Base-by-base conservation (phyloP, 192 early-diverging fungal genomes). In the Paraglomus brasilianum region DNA sequence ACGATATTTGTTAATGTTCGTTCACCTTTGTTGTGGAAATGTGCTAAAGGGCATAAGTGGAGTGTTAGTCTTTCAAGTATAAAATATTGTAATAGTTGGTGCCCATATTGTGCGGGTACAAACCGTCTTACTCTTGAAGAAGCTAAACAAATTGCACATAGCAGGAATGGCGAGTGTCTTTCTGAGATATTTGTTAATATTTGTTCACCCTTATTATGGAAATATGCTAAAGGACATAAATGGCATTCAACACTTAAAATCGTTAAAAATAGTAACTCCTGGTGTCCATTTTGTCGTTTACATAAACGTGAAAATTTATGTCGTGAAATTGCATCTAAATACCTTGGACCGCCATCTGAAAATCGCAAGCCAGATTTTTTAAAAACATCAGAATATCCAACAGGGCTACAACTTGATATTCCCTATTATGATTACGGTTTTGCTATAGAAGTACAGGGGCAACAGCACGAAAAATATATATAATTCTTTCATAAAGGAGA, bases 111-210 rank as follows among this genome's bases (percentile, higher is more conserved):
- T 57, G 21, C 55, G n/a, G n/a, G n/a, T n/a, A 17, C 21, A 57
- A 57, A 36, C n/a, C 55, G n/a, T 57, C n/a, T n/a, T n/a, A n/a
- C n/a, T n/a, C n/a, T n/a, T n/a, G n/a, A n/a, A n/a, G n/a, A 59
- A 59, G 57, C 57, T 10, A 59, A 59, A 24, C 4, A 59, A 59
- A 59, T 59, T 42, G 57, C 57, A 59, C 36, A 36, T 59, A 59
- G 57, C 57, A 0, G 30, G 7, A 59, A 59, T 59, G 56, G 56
- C 24, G 56, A 58, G 56, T 58, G 24, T 58, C 56, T 58, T 3
- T 58, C 24, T 59, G 36, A 21, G 11, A 59, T 59, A 59, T 59
- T 59, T n/a, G n/a, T 59, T 59, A 59, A 59, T 59, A 59, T 36
- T 24, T 59, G 36, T 59, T 59, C 14, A 59, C 1, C 1, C 3